phyloP scores from a whole-genome alignment of 495 filamentous ascomycete species.

The Hypoxylon crocopeplum region DNA sequence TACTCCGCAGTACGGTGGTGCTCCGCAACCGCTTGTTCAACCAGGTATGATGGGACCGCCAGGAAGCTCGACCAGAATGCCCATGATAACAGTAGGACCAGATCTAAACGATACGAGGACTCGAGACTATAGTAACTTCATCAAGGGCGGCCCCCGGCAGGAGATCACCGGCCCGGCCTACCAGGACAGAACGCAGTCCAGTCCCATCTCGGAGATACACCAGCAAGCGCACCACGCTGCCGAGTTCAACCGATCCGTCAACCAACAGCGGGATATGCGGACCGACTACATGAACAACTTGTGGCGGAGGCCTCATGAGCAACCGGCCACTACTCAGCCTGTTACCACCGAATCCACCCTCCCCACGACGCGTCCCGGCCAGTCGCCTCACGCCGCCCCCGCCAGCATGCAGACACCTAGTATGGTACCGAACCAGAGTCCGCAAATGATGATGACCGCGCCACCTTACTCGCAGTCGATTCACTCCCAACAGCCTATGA shows the following conservation, averaged over 20 bases:
- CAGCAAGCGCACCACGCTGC: slow-evolving; percentile 87
- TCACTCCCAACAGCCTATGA: slow-evolving; percentile 57
- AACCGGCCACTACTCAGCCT: slow-evolving; percentile 63
- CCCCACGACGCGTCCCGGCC: slow-evolving; percentile 55
- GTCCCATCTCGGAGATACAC: slow-evolving; percentile 80
- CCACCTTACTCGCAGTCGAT: slow-evolving; percentile 59
- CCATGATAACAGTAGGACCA: slow-evolving; percentile 83
- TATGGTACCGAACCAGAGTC: slow-evolving; percentile 57
- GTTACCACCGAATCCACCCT: slow-evolving; percentile 51
- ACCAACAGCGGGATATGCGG: slow-evolving; percentile 75
- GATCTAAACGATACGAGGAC: slow-evolving; percentile 78
- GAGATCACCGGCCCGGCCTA: slow-evolving; percentile 90
- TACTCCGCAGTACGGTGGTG: slow-evolving; percentile 65
- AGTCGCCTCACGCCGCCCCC: slow-evolving; percentile 56
- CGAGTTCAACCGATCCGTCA: slow-evolving; percentile 86
- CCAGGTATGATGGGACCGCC: slow-evolving; percentile 71
- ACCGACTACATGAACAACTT: slow-evolving; percentile 76
- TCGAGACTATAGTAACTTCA: slow-evolving; percentile 81
- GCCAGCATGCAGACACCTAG: slow-evolving; percentile 49
- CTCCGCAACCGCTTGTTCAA: slow-evolving; percentile 72
- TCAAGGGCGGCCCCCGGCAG: slow-evolving; percentile 76
- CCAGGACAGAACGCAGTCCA: slow-evolving; percentile 83
- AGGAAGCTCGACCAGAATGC: slow-evolving; percentile 71
- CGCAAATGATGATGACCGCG: slow-evolving; percentile 64
- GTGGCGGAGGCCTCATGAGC: slow-evolving; percentile 80